Evolutionary conservation across 129 eudicot genomes (phyloP), one percentile per base, ranked within the genome.

Genomic region (Glebionis coronaria): DNA sequence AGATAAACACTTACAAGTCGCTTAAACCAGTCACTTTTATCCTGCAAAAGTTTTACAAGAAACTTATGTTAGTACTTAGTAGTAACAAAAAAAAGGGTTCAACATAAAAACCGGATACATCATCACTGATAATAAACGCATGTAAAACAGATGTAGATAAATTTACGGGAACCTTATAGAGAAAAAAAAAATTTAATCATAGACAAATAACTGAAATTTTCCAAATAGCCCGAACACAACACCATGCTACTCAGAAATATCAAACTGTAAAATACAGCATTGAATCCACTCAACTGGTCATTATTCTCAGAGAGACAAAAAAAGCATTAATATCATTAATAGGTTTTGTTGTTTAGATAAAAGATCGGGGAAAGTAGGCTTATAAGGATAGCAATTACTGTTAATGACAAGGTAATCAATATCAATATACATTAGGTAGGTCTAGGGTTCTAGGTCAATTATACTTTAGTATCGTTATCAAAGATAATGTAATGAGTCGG

Each of bases 1-100:
- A 47, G 71, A 35, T 23, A 68, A 73, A 61, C 59, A 84, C 95
- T 84, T 73, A 87, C 95, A 63, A 4, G 63, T 47, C 14, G 56
- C 18, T 44, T 65, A 63, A 79, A 87, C 90, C 90, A 84, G 55
- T 68, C 44, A 49, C 69, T 51, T 53, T n/a, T 70, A 18, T 60
- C 90, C 95, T 87, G 87, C 63, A 77, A 70, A 35, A 35, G 74
- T 16, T 61, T 16, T 35, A 55, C 54, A 56, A 35, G 42, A 69
- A 31, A 21, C 21, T 12, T 15, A 50, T 53, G 69, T 73, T 42
- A 62, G n/a, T n/a, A n/a, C n/a, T n/a, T n/a, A n/a, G 59, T 54
- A 58, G 31, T 56, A 38, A 62, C n/a, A 61, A 14, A 27, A 53
- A 70, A 45, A 70, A 21, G 40, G 61, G 51, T 52, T 73, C 53